Base-by-base conservation (phyloP, 352 stramenopile genomes). In the Pythium oligandrum region DNA sequence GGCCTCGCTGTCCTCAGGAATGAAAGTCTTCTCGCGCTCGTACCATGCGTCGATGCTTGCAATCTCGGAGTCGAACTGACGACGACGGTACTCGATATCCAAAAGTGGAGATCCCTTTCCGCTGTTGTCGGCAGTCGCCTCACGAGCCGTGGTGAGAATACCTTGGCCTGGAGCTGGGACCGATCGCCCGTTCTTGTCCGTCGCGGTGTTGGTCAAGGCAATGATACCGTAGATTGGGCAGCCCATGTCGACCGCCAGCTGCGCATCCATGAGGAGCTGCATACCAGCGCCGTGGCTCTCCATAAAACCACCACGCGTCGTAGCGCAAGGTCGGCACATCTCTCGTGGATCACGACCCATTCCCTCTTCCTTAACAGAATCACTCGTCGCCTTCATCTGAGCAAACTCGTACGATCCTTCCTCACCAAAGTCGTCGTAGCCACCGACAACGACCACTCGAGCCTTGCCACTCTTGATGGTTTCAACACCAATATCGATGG, bases 401-500 rank as follows among this genome's bases (percentile, higher is more conserved):
- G 85, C 86, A 51, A 96, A 96, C 60, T 95, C 84, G 60, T 87
- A 90, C 43, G 83, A 75, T 30, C 78, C 69, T 61, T 93, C 83
- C 57, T 96, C 86, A 30, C 84, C 83, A 43, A 95, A 95, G 57
- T 95, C 86, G 51, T 96, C 86, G 52, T 85, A 92, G 7, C 86
- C 86, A 45, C 84, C 86, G 51, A 92, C 84, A 42, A 96, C 76
- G 12, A 92, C 81, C 9, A 96, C 61, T 8, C 86, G 83, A 8
- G 86, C 86, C 63, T 95, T 94, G 40, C 83, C 84, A 40, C 70
- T 90, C 64, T 90, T 87, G 57, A 96, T 96, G 0, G 86, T 96
- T 50, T 95, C 86, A 11, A 87, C 82, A 65, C 77, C 86, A 51
- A 95, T 91, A 51, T 95, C 86, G 7, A 96, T 73, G 38, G 83